Percentiles rank a stretch among this genome's conserved stretches.
Conservation (phyloP, 805 yeast genomes). For the Candida broadrunensis region DNA sequence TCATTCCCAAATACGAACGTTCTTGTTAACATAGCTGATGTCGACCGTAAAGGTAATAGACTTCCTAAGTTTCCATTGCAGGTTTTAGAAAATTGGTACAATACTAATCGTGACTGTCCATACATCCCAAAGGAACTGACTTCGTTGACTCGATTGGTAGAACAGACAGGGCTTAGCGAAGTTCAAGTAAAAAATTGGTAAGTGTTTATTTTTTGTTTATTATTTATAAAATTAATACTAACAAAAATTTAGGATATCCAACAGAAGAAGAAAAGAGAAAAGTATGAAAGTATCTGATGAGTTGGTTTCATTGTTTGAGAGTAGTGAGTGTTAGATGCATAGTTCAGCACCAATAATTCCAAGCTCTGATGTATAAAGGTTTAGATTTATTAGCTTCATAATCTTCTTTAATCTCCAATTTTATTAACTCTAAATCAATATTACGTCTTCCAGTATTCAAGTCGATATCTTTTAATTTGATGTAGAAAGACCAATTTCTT, state of each 20-base stretch:
- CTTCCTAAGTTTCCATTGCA: conserved; percentile 1
- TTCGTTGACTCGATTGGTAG: background rate
- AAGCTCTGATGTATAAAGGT: conserved; percentile 20
- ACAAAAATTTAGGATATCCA: conserved; percentile 42
- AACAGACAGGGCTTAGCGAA: conserved; percentile 73
- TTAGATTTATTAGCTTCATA: conserved; percentile 18
- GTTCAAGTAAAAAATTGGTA: conserved; percentile 39
- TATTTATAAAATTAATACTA: background rate
- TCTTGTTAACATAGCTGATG: background rate
- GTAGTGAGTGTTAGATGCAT: too few relatives aligned
- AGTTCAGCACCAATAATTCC: conserved; percentile 27
- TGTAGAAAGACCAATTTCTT: conserved; percentile 29
- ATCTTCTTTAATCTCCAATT: conserved; percentile 34
- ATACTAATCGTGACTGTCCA: conserved; percentile 1
- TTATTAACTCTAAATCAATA: conserved; percentile 28
- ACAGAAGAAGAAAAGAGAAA: conserved; percentile 45
- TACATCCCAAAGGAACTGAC: conserved; percentile 1
- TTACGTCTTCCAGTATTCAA: conserved; percentile 35
- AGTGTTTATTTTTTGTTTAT: conserved; percentile 3
- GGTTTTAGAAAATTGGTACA: conserved; percentile 6
- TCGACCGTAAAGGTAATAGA: background rate
- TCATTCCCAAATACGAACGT: background rate
- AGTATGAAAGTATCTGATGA: conserved; percentile 2
- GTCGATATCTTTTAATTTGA: conserved; percentile 30
- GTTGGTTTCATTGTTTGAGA: conserved; percentile 1